phyloP scores from a whole-genome alignment of 495 filamentous ascomycete genomes.

The Hypoxylon rickii region DNA sequence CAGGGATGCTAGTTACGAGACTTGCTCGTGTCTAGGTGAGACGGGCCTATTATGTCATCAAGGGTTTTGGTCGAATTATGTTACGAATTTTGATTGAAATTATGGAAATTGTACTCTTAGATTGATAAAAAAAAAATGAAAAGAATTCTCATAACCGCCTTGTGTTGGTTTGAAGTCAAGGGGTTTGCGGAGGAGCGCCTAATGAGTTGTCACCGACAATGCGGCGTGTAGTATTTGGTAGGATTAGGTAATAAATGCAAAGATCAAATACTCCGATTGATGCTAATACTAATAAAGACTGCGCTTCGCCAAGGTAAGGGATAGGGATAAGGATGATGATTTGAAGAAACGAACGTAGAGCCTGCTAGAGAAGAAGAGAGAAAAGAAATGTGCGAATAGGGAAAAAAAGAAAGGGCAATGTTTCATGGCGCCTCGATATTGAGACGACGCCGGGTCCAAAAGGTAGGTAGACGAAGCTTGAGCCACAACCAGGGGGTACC shows the following conservation, averaged over 20 bases:
- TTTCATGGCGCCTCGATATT: conserved; percentile 23
- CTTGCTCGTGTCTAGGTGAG: background rate
- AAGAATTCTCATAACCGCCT: too few relatives aligned
- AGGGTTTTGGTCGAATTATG: background rate
- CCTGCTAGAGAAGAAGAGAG: background rate
- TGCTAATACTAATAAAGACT: conserved; percentile 4
- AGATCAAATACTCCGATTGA: conserved; percentile 8
- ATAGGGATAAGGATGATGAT: conserved; percentile 4
- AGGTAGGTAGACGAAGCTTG: conserved; percentile 8
- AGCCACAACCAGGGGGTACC: conserved; percentile 25
- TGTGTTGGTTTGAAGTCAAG: conserved; percentile 2
- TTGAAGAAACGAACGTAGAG: conserved; percentile 14
- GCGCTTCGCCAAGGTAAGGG: conserved; percentile 2
- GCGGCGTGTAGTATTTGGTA: background rate
- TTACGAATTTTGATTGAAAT: conserved; percentile 14
- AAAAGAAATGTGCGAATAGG: conserved; percentile 1
- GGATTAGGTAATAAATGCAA: conserved; percentile 5
- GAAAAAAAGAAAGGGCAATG: conserved; percentile 11
- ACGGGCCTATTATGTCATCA: background rate
- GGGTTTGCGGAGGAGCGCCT: background rate
- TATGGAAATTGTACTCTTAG: too few relatives aligned
- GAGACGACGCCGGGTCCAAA: conserved; percentile 17
- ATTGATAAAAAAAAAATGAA: too few relatives aligned
- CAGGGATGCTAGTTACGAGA: background rate
- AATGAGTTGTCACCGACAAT: background rate